phyloP scores from a whole-genome alignment of 2,329 filamentous ascomycete genomes.

The Tolypocladium album region DNA sequence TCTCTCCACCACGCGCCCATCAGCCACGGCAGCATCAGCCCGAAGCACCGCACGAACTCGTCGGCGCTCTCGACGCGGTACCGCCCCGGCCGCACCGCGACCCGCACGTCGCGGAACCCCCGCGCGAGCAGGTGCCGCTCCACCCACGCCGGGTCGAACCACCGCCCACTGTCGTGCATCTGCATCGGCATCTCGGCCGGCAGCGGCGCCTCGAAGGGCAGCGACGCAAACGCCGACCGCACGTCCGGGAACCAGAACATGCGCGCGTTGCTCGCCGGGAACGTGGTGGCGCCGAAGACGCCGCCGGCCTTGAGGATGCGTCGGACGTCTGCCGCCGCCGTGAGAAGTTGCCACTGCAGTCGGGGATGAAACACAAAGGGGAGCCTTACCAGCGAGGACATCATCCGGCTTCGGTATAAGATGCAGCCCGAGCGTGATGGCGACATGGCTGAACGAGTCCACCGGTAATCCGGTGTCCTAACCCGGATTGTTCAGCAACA shows the following conservation, averaged over 20 bases:
- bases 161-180: conserved; percentile 25
- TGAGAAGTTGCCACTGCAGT: neutral
- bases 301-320: conserved; percentile 28
- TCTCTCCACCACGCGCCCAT: conserved; percentile 28
- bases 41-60: conserved; percentile 22
- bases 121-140: conserved; percentile 19
- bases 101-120: conserved; percentile 28
- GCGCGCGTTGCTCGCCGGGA: conserved; percentile 20
- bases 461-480: conserved; percentile 29
- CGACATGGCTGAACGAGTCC: conserved; percentile 30
- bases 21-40: conserved; percentile 28
- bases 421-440: conserved; percentile 36
- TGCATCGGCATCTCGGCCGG: conserved; percentile 24
- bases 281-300: conserved; percentile 24
- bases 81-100: conserved; percentile 16
- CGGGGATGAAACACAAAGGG: neutral
- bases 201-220: conserved; percentile 28
- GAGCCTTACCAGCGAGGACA: conserved; percentile 15
- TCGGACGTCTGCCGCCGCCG: conserved; percentile 19
- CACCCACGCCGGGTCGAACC: conserved; percentile 29
- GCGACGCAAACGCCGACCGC: conserved; percentile 24
- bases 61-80: conserved; percentile 20
- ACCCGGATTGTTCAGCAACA: neutral
- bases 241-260: conserved; percentile 27
- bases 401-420: conserved; percentile 29